Evolutionary conservation across 495 filamentous ascomycete genomes (phyloP), one percentile per base, ranked within the genome.

Genomic region (Hypoxylon fuscum): DNA sequence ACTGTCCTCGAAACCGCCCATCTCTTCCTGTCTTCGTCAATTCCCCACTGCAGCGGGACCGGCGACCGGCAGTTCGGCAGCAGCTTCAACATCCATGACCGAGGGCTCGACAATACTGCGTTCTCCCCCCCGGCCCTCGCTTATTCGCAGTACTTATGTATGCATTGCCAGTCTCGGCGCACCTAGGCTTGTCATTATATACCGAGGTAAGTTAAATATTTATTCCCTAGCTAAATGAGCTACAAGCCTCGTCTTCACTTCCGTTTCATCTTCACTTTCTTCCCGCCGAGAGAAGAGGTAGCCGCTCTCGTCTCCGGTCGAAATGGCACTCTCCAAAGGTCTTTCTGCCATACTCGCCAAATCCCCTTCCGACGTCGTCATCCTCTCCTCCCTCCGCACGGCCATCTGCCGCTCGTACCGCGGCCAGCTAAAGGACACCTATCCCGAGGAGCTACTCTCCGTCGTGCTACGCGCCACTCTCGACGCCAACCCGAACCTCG

Each of bases 381-480:
- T 97, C 71, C 87, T 96, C 60, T 93, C 92, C 25, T 87, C 91
- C 6, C 83, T 96, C 52, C 91, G 93, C 40, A 97, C 93, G 14
- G 89, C 93, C 31, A 85, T 96, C 62, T 88, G 87, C 43, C 90
- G 92, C 56, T 88, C 90, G 52, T 85, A 88, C 75, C 90, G 91
- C 73, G 93, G 93, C 65, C 83, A 85, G 32, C 89, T 97, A 65
- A 89, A 90, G 74, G 89, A 96, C 74, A 86, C 93, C 40, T 92
- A 94, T 75, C 93, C 94, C 14, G 93, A 97, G 72, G 90, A 96
- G 72, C 82, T 97, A 25, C 89, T 97, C 40, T 81, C 89, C 22
- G 76, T 83, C 66, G 93, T 95, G n/a, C 86, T 96, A 37, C 84
- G 84, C 70, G 92, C 91, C 5, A 96, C 93, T 7, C 80, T 96